Evolutionary conservation across 371 early-diverging fungal species (phyloP).

Genomic region (Rhizomucor pusillus): DNA sequence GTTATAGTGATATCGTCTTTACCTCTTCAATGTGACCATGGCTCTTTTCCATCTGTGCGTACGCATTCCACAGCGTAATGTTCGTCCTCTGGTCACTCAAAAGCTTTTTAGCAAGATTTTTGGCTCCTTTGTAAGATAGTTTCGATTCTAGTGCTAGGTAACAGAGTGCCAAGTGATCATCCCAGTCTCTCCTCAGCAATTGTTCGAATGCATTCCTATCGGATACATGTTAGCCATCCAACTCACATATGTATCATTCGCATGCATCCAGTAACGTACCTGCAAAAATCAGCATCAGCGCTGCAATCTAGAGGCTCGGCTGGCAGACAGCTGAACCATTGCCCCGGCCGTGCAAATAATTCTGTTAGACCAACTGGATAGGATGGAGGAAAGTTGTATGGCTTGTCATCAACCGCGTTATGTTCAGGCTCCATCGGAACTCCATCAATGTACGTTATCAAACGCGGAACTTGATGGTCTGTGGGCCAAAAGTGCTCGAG

Average conservation of each 20-base stretch:
- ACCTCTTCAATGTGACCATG: constrained; percentile 32
- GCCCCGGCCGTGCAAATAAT: constrained; percentile 31
- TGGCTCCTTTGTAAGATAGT: constrained; percentile 39
- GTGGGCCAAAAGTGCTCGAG: constrained; percentile 35
- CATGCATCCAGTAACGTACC: constrained; percentile 24
- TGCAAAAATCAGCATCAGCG: constrained; percentile 44
- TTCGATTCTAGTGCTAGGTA: constrained; percentile 51
- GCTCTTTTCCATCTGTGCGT: constrained; percentile 61
- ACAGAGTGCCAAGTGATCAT: constrained; percentile 37
- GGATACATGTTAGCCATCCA: no score
- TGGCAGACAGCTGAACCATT: constrained; percentile 37
- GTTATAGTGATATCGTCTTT: neutral
- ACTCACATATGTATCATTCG: no score
- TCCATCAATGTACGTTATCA: constrained; percentile 36
- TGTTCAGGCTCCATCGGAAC: constrained; percentile 48
- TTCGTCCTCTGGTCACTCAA: constrained; percentile 58
- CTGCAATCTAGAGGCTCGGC: constrained; percentile 6
- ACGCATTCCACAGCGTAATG: constrained; percentile 65
- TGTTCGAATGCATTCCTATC: constrained; percentile 51
- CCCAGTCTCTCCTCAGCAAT: constrained; percentile 19
- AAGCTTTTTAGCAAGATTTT: constrained; percentile 55
- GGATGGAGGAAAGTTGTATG: constrained; percentile 44
- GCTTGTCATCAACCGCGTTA: constrained; percentile 11
- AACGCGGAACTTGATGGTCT: constrained; percentile 2
- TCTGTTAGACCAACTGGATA: constrained; percentile 49